phyloP scores from a whole-genome alignment of 2,329 filamentous ascomycete species.

The Fusarium miscanthi region DNA sequence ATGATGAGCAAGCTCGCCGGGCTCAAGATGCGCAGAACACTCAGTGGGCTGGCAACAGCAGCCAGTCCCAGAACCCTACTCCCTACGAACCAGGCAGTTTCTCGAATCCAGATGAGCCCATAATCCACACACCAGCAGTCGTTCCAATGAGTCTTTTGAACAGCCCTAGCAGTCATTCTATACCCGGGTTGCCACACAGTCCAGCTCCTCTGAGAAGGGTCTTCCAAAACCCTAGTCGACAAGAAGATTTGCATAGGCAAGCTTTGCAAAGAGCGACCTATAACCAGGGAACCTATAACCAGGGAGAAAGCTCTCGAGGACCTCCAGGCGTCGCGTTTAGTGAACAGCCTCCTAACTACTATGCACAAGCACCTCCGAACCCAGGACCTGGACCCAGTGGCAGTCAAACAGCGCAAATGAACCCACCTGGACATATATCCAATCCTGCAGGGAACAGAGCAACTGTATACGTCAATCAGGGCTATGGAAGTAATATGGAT shows the following conservation, averaged over 20 bases:
- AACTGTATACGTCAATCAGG: no score
- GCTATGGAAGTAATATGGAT: no score
- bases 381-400: background rate
- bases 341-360: background rate
- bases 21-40: background rate
- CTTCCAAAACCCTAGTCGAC: background rate
- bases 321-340: rapidly evolving
- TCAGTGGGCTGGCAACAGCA: no score
- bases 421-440: background rate
- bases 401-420: background rate
- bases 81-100: background rate
- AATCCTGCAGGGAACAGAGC: background rate
- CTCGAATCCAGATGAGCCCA: background rate
- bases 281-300: background rate
- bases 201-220: no score
- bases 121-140: rapidly evolving
- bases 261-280: rapidly evolving
- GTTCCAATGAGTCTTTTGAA: background rate
- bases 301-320: background rate
- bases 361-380: background rate
- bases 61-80: background rate
- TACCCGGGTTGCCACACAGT: background rate
- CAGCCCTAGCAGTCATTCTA: background rate
- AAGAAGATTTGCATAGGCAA: background rate
- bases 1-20: no score